Conservation (phyloP, 2,329 filamentous ascomycete genomes). For the Ustulina deusta region DNA sequence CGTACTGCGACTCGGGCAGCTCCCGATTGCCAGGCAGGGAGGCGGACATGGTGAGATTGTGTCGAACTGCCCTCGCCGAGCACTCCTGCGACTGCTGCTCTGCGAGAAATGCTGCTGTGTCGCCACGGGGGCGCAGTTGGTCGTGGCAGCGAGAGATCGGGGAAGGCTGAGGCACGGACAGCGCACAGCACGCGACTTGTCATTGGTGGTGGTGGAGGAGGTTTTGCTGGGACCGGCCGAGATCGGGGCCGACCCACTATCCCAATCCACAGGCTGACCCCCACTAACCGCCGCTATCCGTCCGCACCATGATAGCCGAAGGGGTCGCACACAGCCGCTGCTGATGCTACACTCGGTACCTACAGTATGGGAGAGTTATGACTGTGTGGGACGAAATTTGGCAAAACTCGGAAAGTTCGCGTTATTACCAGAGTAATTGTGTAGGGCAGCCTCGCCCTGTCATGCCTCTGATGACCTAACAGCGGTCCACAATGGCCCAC, state of each 20-base stretch:
- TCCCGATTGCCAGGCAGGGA: slow-evolving; percentile 78
- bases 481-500: no score
- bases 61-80: slow-evolving; percentile 35
- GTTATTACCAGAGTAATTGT: no score
- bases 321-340: not conserved
- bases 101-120: not conserved
- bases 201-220: slow-evolving; percentile 22
- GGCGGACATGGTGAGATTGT: slow-evolving; percentile 66
- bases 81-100: slow-evolving; percentile 19
- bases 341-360: no score
- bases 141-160: slow-evolving; percentile 6
- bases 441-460: no score
- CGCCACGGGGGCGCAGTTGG: slow-evolving; percentile 14
- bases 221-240: slow-evolving; percentile 20
- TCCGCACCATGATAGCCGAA: not conserved
- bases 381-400: not conserved
- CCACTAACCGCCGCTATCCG: slow-evolving; percentile 22
- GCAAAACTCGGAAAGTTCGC: not conserved
- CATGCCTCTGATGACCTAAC: no score
- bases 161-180: not conserved
- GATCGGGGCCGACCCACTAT: slow-evolving; percentile 20
- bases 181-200: slow-evolving; percentile 11
- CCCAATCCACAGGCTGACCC: not conserved
- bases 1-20: slow-evolving; percentile 90
- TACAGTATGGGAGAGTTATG: no score